phyloP scores from a whole-genome alignment of 2,329 filamentous ascomycete genomes.

The Xylaria polymorpha region DNA sequence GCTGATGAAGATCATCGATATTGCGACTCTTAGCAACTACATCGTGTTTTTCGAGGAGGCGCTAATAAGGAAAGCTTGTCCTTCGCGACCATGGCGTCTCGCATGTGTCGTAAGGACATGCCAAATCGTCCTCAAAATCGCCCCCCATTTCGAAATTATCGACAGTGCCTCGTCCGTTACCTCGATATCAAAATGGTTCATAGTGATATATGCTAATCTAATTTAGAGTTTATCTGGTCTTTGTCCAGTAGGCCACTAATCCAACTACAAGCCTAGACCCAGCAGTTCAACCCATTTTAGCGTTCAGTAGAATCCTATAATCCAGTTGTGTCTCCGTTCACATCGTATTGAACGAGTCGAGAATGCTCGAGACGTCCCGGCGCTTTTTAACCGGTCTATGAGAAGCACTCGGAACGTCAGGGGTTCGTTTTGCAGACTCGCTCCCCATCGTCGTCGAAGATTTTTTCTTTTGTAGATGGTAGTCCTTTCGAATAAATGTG shows the following conservation, averaged over 20 bases:
- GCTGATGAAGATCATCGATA: background rate
- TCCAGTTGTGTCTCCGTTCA: background rate
- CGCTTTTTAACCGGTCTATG: conserved; percentile 22
- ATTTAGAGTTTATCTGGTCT: background rate
- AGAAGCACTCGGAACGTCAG: background rate
- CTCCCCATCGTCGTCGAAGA: background rate
- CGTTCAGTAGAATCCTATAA: background rate
- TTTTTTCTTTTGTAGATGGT: background rate
- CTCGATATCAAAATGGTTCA: background rate
- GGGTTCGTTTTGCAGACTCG: background rate
- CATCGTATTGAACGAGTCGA: conserved; percentile 13
- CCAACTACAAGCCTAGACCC: background rate
- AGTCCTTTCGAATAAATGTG: conserved; percentile 15
- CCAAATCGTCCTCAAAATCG: background rate
- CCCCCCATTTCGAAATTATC: background rate
- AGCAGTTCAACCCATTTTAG: background rate
- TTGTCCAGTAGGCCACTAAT: background rate
- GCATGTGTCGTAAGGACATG: background rate
- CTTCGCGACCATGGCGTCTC: background rate
- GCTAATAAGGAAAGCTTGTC: background rate
- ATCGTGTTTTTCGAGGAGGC: background rate
- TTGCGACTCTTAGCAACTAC: background rate
- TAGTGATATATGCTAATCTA: background rate
- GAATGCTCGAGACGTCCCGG: conserved; percentile 17
- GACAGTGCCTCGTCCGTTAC: background rate